Conservation (phyloP, 2,329 filamentous ascomycete genomes). For the Arthrinium puccinioides region DNA sequence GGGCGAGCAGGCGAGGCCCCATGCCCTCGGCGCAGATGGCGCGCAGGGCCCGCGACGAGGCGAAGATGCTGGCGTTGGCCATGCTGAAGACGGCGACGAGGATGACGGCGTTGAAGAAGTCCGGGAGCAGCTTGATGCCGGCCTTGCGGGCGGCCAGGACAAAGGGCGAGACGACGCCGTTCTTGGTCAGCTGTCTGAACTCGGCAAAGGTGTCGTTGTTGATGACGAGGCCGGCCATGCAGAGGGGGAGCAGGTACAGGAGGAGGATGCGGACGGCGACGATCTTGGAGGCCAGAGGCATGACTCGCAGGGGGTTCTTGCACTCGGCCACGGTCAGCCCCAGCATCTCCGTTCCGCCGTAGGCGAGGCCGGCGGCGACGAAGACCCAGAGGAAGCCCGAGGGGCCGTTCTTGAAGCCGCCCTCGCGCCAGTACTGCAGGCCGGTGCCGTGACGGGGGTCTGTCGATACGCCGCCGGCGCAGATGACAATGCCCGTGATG, state of each 20-base stretch:
- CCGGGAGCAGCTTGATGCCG: constrained; percentile 16
- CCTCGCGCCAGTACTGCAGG: constrained; percentile 41
- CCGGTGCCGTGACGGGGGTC: constrained; percentile 39
- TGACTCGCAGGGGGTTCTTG: constrained; percentile 26
- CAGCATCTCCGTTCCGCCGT: constrained; percentile 37
- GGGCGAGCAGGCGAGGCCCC: constrained; percentile 21
- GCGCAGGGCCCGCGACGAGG: constrained; percentile 27
- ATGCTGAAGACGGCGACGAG: constrained; percentile 26
- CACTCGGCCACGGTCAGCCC: constrained; percentile 36
- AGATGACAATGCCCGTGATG: constrained; percentile 45
- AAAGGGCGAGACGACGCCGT: constrained; percentile 12
- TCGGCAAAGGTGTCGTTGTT: constrained; percentile 9
- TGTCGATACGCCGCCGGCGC: constrained; percentile 38
- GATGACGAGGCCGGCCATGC: constrained; percentile 27
- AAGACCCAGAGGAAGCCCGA: constrained; percentile 35
- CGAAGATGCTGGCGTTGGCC: constrained; percentile 34
- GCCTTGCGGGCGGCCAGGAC: constrained; percentile 20
- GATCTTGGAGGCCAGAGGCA: constrained; percentile 30
- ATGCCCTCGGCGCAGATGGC: constrained; percentile 27
- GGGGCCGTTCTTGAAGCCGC: constrained; percentile 34
- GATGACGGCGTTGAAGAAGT: constrained; percentile 29
- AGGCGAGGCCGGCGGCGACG: constrained; percentile 35
- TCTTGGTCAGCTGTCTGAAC: constrained; percentile 6
- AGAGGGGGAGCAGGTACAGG: constrained; percentile 30
- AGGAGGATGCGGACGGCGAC: constrained; percentile 30